Evolutionary conservation across 2,329 filamentous ascomycete species (phyloP).

Genomic region (Fusarium albidum): DNA sequence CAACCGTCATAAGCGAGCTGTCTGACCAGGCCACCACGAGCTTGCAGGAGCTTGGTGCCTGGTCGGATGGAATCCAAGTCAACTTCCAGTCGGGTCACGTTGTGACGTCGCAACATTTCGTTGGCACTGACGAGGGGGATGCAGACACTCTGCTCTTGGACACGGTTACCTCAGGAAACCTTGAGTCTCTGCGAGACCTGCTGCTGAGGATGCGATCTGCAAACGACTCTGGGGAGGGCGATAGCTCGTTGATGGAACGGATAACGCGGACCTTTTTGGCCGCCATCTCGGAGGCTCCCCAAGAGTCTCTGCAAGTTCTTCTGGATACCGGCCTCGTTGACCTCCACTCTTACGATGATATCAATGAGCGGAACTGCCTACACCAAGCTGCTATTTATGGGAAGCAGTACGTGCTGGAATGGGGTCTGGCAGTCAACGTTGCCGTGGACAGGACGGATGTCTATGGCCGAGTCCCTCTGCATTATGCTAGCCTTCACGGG

Average conservation of each 20-base stretch:
- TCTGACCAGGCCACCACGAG: conserved; percentile 98
- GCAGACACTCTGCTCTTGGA: conserved; percentile 89
- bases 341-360: conserved; percentile 93
- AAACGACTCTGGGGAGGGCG: conserved; percentile 63
- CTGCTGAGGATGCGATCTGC: conserved; percentile 73
- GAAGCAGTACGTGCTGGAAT: conserved; percentile 77
- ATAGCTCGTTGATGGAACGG: conserved; percentile 71
- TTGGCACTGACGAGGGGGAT: conserved; percentile 86
- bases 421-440: conserved; percentile 78
- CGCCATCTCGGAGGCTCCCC: conserved; percentile 85
- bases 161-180: conserved; percentile 83
- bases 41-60: conserved; percentile 90
- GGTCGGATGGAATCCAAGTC: conserved; percentile 96
- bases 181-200: conserved; percentile 80
- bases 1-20: conserved; percentile 93
- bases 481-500: conserved; percentile 97
- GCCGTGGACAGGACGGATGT: conserved; percentile 86
- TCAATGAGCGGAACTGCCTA: conserved; percentile 95
- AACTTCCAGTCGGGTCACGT: conserved; percentile 77
- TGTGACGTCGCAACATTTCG: conserved; percentile 70
- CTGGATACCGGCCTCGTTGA: conserved; percentile 85
- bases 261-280: conserved; percentile 91
- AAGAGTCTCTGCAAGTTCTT: conserved; percentile 77
- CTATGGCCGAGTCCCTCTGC: conserved; percentile 90
- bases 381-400: conserved; percentile 98